phyloP scores from a whole-genome alignment of 2,329 filamentous ascomycete genomes.

The Curvularia eragrostidis region DNA sequence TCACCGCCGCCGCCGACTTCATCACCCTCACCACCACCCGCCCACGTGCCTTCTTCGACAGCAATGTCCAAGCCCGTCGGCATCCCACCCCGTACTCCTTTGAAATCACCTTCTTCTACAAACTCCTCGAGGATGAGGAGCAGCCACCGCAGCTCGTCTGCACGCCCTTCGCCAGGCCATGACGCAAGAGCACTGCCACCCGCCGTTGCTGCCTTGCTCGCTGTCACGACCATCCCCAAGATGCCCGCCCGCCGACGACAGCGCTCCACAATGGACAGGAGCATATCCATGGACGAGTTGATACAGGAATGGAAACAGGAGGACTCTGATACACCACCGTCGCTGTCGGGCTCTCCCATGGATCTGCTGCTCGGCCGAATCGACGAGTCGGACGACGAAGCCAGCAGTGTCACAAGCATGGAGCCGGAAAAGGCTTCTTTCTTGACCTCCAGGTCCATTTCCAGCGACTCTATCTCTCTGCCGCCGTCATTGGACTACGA shows the following conservation, averaged over 20 bases:
- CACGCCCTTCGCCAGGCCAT: slow-evolving; percentile 44
- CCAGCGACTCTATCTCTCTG: slow-evolving; percentile 63
- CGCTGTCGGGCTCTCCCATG: slow-evolving; percentile 56
- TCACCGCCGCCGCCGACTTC: slow-evolving; percentile 11
- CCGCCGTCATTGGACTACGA: slow-evolving; percentile 54
- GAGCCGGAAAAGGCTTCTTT: slow-evolving; percentile 51
- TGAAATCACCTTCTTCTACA: slow-evolving; percentile 37
- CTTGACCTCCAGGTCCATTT: slow-evolving; percentile 57
- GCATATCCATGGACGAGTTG: slow-evolving; percentile 63
- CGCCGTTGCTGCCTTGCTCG: slow-evolving; percentile 64
- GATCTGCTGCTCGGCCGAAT: slow-evolving; percentile 64
- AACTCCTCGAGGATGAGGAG: slow-evolving; percentile 43
- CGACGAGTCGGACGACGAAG: slow-evolving; percentile 54
- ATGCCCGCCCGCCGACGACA: slow-evolving; percentile 53
- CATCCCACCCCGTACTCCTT: slow-evolving; percentile 49
- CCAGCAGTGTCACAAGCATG: slow-evolving; percentile 53
- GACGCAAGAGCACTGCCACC: slow-evolving; percentile 57
- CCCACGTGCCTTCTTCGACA: slow-evolving; percentile 22
- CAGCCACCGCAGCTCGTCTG: slow-evolving; percentile 38
- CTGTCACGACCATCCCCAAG: slow-evolving; percentile 65
- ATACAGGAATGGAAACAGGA: slow-evolving; percentile 63
- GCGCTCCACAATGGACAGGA: slow-evolving; percentile 51
- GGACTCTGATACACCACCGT: slow-evolving; percentile 46
- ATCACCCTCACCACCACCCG: slow-evolving; percentile 13
- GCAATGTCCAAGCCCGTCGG: slow-evolving; percentile 51